Base-by-base conservation (phyloP, 176 grass and related monocot genomes). In the Cymbopogon citratus region DNA sequence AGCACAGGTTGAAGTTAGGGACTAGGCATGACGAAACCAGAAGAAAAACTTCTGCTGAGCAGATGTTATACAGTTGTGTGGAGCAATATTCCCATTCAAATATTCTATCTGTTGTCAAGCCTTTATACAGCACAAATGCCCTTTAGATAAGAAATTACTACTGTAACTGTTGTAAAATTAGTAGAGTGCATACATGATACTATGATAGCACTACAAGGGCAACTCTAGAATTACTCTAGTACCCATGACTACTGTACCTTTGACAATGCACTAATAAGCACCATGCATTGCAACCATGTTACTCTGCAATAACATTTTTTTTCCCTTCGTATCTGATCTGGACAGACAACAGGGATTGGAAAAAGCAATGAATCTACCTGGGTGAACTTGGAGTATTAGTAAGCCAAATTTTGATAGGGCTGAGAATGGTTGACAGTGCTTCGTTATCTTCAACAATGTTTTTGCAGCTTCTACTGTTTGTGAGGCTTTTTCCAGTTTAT, bases 401-500 rank as follows among this genome's bases (percentile, higher is more conserved):
- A 68, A 89, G 81, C 84, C 84, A 98, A 59, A 34, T 81, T 80
- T 91, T 92, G 15, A 98, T 85, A n/a, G 95, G 92, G 43, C 78
- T 75, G 52, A 98, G 76, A 73, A 93, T 18, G 69, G 87, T 85
- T 40, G 73, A 93, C 33, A 95, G 63, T 69, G 87, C 86, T 86
- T 94, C 90, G 63, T 31, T 85, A 70, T 95, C 90, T 89, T 91
- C 78, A 90, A 89, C 62, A 84, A 98, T 92, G 62, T 3, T 89
- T 60, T 86, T 81, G 90, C 92, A 63, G 92, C 95, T 84, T 93
- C 86, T 71, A 91, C 86, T 88, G 90, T 98, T 63, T 91, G 88
- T 77, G 95, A 98, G 81, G 78, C 43, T 84, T 93, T 98, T 90
- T 95, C 95, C 62, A 98, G 82, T 43, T 87, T 94, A 86, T 90